Evolutionary conservation across 2,329 filamentous ascomycete genomes (phyloP), one percentile per base, ranked within the genome.

Genomic region (Mariannaea sp.): DNA sequence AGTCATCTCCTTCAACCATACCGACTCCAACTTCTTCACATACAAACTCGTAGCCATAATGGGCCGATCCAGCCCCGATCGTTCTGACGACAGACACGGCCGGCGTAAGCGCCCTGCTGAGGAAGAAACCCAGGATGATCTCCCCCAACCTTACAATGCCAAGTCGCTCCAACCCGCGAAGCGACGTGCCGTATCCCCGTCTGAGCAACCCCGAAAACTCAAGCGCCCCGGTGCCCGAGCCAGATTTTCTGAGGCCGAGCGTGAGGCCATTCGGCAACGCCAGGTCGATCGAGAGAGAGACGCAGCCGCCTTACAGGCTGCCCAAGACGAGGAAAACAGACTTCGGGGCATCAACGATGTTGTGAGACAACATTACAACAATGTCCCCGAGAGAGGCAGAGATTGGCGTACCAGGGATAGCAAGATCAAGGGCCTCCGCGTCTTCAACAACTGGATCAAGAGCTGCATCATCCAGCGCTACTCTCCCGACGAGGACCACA

Each of bases 391-490:
- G 76, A 85, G 92, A 24, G 94, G 94, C 10, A 85, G 93, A 48
- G 92, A 97, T 67, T 99, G 94, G 93, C 85, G 94, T 43, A 91
- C 89, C 70, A 96, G 91, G 6, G 92, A 96, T 67, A 96, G 90
- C 72, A 88, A 90, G 66, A 99, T 99, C 77, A 96, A 95, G 75
- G 94, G 94, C 1, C 77, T 99, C 47, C 85, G 94, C 47, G 90
- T 89, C 62, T 94, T 96, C 79, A 99, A 99, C 77, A 99, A 99
- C 73, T 99, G 94, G 94, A 84, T 99, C 75, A 99, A 99, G 79
- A 96, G 91, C 69, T 93, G 90, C 43, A 84, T 97, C 63, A 97
- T 99, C 62, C 92, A 97, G 70, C 97, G 96, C 70, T 97, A 97
- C 75, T 91, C 90, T 4, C 89, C 89, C 0, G 86, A 87, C 59